Evolutionary conservation across 176 grass and related monocot species (phyloP).

Genomic region (Oryza coarctata): DNA sequence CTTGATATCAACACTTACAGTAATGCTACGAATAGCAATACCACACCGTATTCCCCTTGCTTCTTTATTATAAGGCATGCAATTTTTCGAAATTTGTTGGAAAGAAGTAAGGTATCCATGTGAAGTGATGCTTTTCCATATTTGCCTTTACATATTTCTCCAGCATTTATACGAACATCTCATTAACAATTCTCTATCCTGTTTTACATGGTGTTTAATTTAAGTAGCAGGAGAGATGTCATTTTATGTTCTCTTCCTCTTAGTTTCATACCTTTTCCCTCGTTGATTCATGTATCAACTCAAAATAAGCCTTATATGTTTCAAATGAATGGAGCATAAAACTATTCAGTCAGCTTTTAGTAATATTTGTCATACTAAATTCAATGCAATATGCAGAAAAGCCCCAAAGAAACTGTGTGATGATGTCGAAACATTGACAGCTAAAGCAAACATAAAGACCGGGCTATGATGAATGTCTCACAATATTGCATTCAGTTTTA

Average conservation of each 20-base stretch:
- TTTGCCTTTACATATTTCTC: too few species aligned
- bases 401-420: background rate
- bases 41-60: too few species aligned
- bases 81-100: background rate
- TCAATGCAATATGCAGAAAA: constrained; percentile 16
- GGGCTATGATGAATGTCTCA: constrained; percentile 2
- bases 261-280: background rate
- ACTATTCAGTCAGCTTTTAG: background rate
- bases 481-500: background rate
- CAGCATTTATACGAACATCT: background rate
- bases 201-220: background rate
- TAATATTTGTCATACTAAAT: constrained; percentile 6
- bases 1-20: too few species aligned
- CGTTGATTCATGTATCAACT: background rate
- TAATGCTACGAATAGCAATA: too few species aligned
- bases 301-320: background rate
- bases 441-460: background rate
- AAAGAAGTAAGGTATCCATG: background rate
- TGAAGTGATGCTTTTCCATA: background rate
- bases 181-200: background rate
- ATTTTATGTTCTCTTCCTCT: background rate
- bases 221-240: background rate
- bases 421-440: background rate
- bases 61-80: background rate
- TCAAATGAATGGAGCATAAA: background rate